phyloP scores from a whole-genome alignment of 495 filamentous ascomycete genomes.

The Daldinia caldariorum region DNA sequence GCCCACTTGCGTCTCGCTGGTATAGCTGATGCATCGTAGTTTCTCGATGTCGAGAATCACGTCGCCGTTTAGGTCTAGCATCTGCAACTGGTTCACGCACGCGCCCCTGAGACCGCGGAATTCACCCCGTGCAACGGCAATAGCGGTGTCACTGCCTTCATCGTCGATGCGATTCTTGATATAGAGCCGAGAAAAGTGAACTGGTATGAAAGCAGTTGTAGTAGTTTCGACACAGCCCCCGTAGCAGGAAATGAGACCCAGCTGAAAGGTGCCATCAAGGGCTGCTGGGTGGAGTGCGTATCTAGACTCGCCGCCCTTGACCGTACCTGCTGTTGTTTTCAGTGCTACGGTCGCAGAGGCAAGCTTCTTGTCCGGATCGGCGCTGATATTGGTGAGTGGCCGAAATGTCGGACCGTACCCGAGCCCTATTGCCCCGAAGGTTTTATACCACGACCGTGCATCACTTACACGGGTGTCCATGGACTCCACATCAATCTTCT shows the following conservation, averaged over 20 bases:
- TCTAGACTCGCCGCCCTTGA: conserved; percentile 42
- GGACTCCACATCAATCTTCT: not conserved
- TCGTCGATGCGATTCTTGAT: conserved; percentile 1
- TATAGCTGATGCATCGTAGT: conserved; percentile 14
- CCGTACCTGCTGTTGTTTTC: conserved; percentile 41
- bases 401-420: conserved; percentile 41
- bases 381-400: conserved; percentile 25
- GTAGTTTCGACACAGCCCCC: conserved; percentile 17
- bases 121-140: conserved; percentile 16
- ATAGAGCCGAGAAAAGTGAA: conserved; percentile 16
- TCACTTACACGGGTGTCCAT: conserved; percentile 14
- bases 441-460: conserved; percentile 30
- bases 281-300: conserved; percentile 55
- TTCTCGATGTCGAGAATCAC: conserved; percentile 16
- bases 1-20: not conserved
- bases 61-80: conserved; percentile 8
- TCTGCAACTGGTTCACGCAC: conserved; percentile 10
- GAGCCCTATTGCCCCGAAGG: conserved; percentile 30
- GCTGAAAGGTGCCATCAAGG: conserved; percentile 40
- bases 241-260: conserved; percentile 36
- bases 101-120: conserved; percentile 16
- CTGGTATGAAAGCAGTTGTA: conserved; percentile 18
- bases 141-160: not conserved
- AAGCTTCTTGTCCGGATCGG: conserved; percentile 11
- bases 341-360: conserved; percentile 37